Base-by-base conservation (phyloP, 2,329 filamentous ascomycete genomes). In the Trichoderma asperellum region DNA sequence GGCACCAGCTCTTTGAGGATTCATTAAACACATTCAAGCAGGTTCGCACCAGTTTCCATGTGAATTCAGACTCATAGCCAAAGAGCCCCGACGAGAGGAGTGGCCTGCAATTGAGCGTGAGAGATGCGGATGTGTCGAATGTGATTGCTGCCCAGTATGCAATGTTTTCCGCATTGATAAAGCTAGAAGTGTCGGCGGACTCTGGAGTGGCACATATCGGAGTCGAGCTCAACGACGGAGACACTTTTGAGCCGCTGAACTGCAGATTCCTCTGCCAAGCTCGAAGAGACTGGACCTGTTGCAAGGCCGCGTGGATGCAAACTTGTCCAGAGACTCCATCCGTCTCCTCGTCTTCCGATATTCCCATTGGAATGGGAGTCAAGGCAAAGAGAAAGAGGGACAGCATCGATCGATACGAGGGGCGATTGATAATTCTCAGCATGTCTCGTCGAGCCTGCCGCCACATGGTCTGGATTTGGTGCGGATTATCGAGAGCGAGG, bases 21-120 rank as follows among this genome's bases (percentile, higher is more conserved):
- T 60, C 57, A 43, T 60, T 60, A n/a, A 60, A 60, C 35, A 60
- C 57, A 12, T 60, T 60, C 16, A 60, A 60, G 57, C 57, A 60
- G 10, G 57, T 60, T 21, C 57, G 57, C 5, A 60, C 57, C 11
- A 60, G 16, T 29, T 60, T 60, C 57, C 57, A 60, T n/a, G 57
- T 60, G 43, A 60, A 60, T 29, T 60, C 57, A 40, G 35, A 60
- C 35, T 60, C 57, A 29, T 43, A 60, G 35, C 57, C 57, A n/a
- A 60, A 60, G 35, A 60, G 57, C 21, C 57, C 57, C 18, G 57
- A 60, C 12, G 57, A 60, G 16, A 60, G 57, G 6, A 60, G 57
- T n/a, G 57, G 57, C 21, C 57, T 60, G 57, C 57, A 60, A 43
- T 60, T 60, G 35, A 60, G 57, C 24, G 57, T 60, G 24, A 60